Evolutionary conservation across 345 rosid genomes (phyloP).

Genomic region (Murraya paniculata): DNA sequence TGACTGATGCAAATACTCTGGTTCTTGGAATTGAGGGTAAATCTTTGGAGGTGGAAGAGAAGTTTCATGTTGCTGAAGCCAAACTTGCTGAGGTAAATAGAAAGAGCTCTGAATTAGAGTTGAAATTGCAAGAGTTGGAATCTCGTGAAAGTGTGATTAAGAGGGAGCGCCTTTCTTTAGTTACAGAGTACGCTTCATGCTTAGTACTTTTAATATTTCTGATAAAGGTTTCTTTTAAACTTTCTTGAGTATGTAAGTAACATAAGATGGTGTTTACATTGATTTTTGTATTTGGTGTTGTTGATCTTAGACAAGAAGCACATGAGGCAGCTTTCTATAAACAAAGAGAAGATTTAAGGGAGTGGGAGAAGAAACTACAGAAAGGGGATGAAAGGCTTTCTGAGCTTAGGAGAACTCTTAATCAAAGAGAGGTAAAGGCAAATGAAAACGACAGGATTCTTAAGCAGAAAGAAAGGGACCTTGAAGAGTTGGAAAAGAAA

Average conservation of each 20-base stretch:
- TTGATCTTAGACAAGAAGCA: constrained; percentile 67
- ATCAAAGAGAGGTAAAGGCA: constrained; percentile 51
- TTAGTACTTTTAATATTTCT: not conserved
- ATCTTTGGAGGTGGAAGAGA: constrained; percentile 56
- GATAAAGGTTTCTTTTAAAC: constrained; percentile 7
- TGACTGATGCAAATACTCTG: constrained; percentile 63
- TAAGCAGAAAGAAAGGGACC: constrained; percentile 49
- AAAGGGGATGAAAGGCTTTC: constrained; percentile 44
- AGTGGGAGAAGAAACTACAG: constrained; percentile 68
- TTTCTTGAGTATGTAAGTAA: not conserved
- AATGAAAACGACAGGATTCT: constrained; percentile 45
- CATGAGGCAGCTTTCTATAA: constrained; percentile 58
- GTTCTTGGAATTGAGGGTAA: constrained; percentile 54
- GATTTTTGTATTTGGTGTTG: constrained; percentile 1
- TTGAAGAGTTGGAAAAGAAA: constrained; percentile 53
- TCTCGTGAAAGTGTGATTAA: constrained; percentile 58
- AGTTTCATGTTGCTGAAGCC: constrained; percentile 49
- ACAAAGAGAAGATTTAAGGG: constrained; percentile 70
- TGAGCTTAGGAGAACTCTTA: constrained; percentile 52
- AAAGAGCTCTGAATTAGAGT: constrained; percentile 63
- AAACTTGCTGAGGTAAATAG: constrained; percentile 62
- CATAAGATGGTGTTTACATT: constrained; percentile 3
- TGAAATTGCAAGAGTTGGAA: constrained; percentile 67
- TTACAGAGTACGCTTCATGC: constrained; percentile 51
- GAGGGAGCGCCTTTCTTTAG: constrained; percentile 63